A percentile compares a stretch with the other conserved stretches of the same genome.
Conservation (phyloP, 2,329 filamentous ascomycete species). For the Claviceps capensis region DNA sequence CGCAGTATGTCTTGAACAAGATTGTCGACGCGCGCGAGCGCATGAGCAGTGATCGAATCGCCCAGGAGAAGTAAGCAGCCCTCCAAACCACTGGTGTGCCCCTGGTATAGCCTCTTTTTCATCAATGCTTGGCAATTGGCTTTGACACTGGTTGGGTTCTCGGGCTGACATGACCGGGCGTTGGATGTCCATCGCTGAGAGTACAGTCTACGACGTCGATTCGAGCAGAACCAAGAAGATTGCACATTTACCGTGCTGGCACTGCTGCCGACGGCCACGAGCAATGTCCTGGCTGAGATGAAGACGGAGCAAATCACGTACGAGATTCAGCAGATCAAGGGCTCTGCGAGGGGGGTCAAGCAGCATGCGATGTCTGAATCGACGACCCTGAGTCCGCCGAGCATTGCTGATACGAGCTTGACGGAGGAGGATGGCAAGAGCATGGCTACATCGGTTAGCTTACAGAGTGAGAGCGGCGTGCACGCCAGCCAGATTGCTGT, state of each 20-base stretch:
- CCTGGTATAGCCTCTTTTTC: too few relatives aligned
- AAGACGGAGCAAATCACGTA: conserved; percentile 88
- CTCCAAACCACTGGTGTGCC: too few relatives aligned
- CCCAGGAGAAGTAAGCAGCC: conserved; percentile 78
- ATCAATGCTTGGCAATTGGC: too few relatives aligned
- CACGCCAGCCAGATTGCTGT: conserved; percentile 66
- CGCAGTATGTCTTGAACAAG: conserved; percentile 85
- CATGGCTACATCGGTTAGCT: conserved; percentile 40
- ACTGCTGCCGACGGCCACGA: conserved; percentile 77
- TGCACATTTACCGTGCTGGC: conserved; percentile 98
- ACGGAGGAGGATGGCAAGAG: conserved; percentile 76
- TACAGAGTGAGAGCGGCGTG: conserved; percentile 69
- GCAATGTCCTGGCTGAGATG: conserved; percentile 75
- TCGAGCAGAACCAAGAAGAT: conserved; percentile 98
- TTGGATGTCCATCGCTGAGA: background rate
- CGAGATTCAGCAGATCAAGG: conserved; percentile 89
- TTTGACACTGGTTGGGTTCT: background rate
- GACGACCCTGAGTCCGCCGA: conserved; percentile 37
- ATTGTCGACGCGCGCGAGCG: conserved; percentile 87
- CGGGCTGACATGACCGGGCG: background rate
- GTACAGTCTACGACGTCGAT: conserved; percentile 73
- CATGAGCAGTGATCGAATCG: conserved; percentile 90
- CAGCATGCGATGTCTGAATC: conserved; percentile 36
- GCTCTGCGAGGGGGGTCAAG: conserved; percentile 42
- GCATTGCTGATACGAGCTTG: conserved; percentile 55